These are phyloP conservation scores for Arachnomyces sp. DNA, from an alignment of 2,329 filamentous ascomycete species.

Conservation along the genomic window DNA sequence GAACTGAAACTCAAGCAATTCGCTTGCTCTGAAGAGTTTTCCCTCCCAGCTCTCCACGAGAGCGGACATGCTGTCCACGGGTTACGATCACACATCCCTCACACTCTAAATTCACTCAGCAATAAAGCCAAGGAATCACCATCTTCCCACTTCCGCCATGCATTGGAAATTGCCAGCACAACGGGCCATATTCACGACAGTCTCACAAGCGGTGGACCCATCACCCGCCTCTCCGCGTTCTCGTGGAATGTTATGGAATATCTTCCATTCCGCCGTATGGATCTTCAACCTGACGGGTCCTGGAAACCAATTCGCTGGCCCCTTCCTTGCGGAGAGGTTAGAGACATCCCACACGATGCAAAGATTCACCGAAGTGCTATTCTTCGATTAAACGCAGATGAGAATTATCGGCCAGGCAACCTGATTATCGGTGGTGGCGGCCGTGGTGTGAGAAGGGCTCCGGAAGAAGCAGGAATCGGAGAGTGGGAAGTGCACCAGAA, in stretches of 20 bases:
- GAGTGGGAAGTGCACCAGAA: conserved; percentile 63
- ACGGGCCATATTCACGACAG: conserved; percentile 61
- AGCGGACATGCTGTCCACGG: conserved; percentile 28
- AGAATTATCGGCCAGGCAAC: conserved; percentile 66
- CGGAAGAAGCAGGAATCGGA: conserved; percentile 57
- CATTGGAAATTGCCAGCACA: conserved; percentile 51
- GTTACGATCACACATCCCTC: neutral
- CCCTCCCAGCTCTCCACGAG: conserved; percentile 17
- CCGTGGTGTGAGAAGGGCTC: conserved; percentile 57
- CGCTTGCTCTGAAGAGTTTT: conserved; percentile 50
- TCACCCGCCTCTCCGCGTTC: conserved; percentile 49
- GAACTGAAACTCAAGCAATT: conserved; percentile 58
- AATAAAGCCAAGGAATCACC: conserved; percentile 13
- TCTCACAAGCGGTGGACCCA: conserved; percentile 56
- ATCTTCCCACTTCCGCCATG: conserved; percentile 45
- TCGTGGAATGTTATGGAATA: conserved; percentile 76
- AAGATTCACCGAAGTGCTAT: conserved; percentile 69
- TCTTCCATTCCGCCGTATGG: conserved; percentile 73
- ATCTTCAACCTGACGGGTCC: conserved; percentile 61
- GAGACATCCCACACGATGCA: conserved; percentile 65
- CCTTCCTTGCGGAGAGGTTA: conserved; percentile 66
- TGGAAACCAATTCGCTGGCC: conserved; percentile 80
- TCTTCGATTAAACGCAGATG: conserved; percentile 58
- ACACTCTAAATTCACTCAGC: conserved; percentile 3
- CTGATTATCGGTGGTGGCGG: conserved; percentile 73